Evolutionary conservation across 148 eudicot species (phyloP).

Genomic region (Persicaria maculosa): DNA sequence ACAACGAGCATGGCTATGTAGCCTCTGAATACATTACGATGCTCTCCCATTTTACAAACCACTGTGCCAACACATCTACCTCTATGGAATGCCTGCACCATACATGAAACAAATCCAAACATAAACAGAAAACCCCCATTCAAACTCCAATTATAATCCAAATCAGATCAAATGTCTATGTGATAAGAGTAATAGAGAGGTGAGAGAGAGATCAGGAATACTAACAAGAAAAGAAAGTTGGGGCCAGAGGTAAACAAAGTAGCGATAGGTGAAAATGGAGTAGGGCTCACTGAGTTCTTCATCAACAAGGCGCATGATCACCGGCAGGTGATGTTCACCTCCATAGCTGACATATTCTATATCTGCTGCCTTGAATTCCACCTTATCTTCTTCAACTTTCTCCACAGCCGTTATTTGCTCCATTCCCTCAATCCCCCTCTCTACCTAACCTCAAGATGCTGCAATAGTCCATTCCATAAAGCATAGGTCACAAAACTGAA

Average conservation of each 20-base stretch:
- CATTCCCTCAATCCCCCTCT: constrained; percentile 13
- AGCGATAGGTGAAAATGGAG: constrained; percentile 96
- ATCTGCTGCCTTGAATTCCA: constrained; percentile 38
- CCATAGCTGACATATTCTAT: constrained; percentile 78
- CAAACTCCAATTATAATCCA: neutral
- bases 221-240: constrained; percentile 74
- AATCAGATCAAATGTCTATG: neutral
- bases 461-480: neutral
- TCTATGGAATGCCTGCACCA: constrained; percentile 68
- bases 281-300: constrained; percentile 93
- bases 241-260: constrained; percentile 98
- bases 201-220: neutral
- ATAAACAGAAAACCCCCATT: neutral
- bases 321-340: constrained; percentile 86
- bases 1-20: constrained; percentile 98
- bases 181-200: neutral
- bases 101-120: neutral
- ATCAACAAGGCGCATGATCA: constrained; percentile 86
- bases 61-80: constrained; percentile 90
- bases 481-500: neutral
- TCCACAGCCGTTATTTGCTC: neutral
- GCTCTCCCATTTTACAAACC: constrained; percentile 96
- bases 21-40: constrained; percentile 77
- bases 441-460: neutral
- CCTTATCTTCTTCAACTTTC: constrained; percentile 11